Evolutionary conservation across 345 rosid genomes (phyloP).

Genomic region (Arabidopsis arenosa): DNA sequence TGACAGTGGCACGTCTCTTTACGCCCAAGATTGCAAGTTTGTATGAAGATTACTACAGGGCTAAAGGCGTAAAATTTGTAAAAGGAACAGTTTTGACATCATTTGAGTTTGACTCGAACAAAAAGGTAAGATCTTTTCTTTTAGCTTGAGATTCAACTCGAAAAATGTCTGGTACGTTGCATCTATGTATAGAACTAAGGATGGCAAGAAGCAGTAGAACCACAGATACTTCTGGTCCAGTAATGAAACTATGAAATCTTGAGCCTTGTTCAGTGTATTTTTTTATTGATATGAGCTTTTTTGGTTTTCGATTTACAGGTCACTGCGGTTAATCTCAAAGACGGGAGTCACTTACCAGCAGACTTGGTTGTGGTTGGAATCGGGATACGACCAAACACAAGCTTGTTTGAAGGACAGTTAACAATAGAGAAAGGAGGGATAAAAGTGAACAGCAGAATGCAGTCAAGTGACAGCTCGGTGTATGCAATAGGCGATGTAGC

Average conservation of each 20-base stretch:
- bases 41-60: constrained; percentile 75
- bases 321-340: constrained; percentile 79
- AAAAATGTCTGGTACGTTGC: constrained; percentile 11
- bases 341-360: constrained; percentile 71
- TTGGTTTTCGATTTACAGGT: constrained; percentile 55
- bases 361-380: constrained; percentile 94
- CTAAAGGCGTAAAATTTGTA: constrained; percentile 81
- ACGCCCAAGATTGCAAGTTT: constrained; percentile 80
- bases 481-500: constrained; percentile 97
- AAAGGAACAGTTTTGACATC: constrained; percentile 88
- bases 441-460: constrained; percentile 83
- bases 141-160: constrained; percentile 16
- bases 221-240: constrained; percentile 16
- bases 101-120: constrained; percentile 67
- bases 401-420: constrained; percentile 88
- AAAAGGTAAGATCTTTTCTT: constrained; percentile 52
- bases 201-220: not conserved
- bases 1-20: constrained; percentile 91
- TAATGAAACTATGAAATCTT: not conserved
- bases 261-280: not conserved
- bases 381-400: constrained; percentile 93
- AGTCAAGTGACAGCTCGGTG: constrained; percentile 82
- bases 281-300: constrained; percentile 19
- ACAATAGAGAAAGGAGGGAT: constrained; percentile 93
- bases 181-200: constrained; percentile 12